These are phyloP conservation scores for Conringia planisiliqua DNA, from an alignment of 345 rosid species.

Conservation along the genomic window DNA sequence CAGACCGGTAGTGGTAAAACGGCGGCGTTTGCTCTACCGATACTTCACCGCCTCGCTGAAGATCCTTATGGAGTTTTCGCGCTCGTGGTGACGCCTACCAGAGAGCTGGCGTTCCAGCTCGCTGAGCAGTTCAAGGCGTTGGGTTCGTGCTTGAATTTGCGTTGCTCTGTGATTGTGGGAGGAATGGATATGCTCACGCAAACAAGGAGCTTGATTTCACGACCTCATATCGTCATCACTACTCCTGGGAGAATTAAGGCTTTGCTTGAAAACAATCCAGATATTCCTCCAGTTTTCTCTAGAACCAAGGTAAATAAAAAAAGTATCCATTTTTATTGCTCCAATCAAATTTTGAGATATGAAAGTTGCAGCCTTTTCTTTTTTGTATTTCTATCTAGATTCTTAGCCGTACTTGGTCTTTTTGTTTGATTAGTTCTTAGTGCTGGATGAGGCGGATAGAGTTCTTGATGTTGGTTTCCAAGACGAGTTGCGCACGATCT, in stretches of 20 bases:
- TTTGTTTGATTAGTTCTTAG: constrained; percentile 63
- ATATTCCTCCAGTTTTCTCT: constrained; percentile 69
- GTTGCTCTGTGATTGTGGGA: constrained; percentile 84
- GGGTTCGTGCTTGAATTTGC: constrained; percentile 80
- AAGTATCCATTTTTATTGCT: neutral
- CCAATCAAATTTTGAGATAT: neutral
- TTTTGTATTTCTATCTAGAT: neutral
- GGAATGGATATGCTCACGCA: constrained; percentile 89
- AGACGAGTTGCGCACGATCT: constrained; percentile 68
- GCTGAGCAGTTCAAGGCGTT: constrained; percentile 92
- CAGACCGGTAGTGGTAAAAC: constrained; percentile 96
- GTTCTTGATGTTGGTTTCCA: constrained; percentile 95
- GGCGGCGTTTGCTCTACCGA: constrained; percentile 93
- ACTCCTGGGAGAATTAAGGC: constrained; percentile 94
- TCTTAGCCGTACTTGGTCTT: neutral
- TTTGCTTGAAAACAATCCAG: constrained; percentile 75
- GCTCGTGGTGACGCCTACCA: constrained; percentile 83
- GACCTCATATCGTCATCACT: constrained; percentile 86
- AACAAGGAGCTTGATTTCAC: constrained; percentile 51
- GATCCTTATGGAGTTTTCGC: constrained; percentile 84
- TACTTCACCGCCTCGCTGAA: constrained; percentile 71
- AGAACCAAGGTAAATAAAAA: constrained; percentile 58
- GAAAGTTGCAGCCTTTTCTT: neutral
- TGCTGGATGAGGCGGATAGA: constrained; percentile 96
- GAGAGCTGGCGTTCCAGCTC: constrained; percentile 90